Evolutionary conservation across 805 yeast genomes (phyloP), one percentile per base, ranked within the genome.

Genomic region (Ogataea siamensis): DNA sequence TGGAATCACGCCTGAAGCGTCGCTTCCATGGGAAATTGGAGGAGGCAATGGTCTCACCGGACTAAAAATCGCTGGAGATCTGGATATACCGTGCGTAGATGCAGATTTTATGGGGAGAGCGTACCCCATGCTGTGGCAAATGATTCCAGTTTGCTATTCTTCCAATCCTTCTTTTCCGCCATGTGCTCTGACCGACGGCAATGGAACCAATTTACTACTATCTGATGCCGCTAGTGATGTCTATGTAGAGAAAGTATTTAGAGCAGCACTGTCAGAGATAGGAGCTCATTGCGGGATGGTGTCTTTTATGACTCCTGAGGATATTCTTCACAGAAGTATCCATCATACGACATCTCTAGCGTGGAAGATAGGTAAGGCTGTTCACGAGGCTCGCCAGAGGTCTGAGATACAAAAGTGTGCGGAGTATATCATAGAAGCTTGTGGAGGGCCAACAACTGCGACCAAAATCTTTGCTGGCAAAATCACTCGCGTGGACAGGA

Each of bases 51-150:
- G 72, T 2, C 45, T 64, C 13, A 56, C 58, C 33, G 65, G 62
- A 3, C 46, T 60, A 18, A 44, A 57, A 31, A 20, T 40, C 4
- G 53, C 51, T 7, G 28, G 43, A n/a, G 43, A 51, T 5, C 31
- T 45, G 15, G 48, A 45, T 5, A 25, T 48, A 16, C 51, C 54
- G 3, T 58, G 58, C 26, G 41, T 70, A 28, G 75, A 70, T 53
- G 53, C 60, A 21, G 75, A 70, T 43, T 45, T 64, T 34, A 65
- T 68, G 73, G 74, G 75, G 3, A 57, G 75, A 46, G 75, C 74
- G n/a, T 66, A 67, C 46, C 73, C 74, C 5, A 64, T 70, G 1
- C 54, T 54, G 24, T 65, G 61, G 51, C 74, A 70, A 39, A 53
- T 22, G 63, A 72, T n/a, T 51, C 28, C 20, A 43, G 67, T 19